Base-by-base conservation (phyloP, 495 filamentous ascomycete species). In the Talaromyces nanjingensis region DNA sequence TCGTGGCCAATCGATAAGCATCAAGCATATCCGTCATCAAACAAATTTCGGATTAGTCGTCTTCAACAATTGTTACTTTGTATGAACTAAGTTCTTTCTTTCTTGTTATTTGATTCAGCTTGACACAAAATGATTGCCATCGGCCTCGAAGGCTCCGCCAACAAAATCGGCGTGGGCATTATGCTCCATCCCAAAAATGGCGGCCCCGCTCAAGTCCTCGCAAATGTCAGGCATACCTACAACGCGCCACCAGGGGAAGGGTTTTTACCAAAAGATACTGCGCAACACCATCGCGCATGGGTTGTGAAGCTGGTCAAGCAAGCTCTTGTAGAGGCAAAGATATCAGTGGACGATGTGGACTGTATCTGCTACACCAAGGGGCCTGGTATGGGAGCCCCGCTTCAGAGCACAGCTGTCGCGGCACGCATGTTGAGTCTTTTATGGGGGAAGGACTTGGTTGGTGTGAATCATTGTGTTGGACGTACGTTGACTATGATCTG, bases 321-420 rank as follows among this genome's bases (percentile, higher is more conserved):
- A 57, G 90, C 92, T 1, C 81, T 98, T 37, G 74, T 80, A 64
- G 86, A 89, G 68, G 89, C 92, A 0, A 77, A 79, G 4, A 70
- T 93, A 0, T 63, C 73, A 1, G 70, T 88, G 6, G 70, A 77
- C 4, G 88, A 96, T 71, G 81, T 98, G 22, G 85, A 91, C 72
- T 96, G 91, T 75, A 90, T 98, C 64, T 97, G 93, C 82, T 98
- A 91, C 79, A 98, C 94, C 42, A 88, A 89, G 68, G 94, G 94
- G 0, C 94, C 94, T 0, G 94, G 94, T 1, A 98, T 98, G 94
- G 94, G 94, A 60, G 94, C 90, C 39, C 94, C 94, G 2, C 79
- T 98, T n/a, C 91, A 93, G 67, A 87, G 86, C 53, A 91, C 94
- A 9, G 96, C 92, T 3, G 76, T 97, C 12, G 92, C 87, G 0